A percentile compares a stretch with the other conserved stretches of the same genome.
These are phyloP conservation scores for Ceratobasidium sp. DNA, from an alignment of 1,284 basidiomycete genomes.

Conservation along the genomic window DNA sequence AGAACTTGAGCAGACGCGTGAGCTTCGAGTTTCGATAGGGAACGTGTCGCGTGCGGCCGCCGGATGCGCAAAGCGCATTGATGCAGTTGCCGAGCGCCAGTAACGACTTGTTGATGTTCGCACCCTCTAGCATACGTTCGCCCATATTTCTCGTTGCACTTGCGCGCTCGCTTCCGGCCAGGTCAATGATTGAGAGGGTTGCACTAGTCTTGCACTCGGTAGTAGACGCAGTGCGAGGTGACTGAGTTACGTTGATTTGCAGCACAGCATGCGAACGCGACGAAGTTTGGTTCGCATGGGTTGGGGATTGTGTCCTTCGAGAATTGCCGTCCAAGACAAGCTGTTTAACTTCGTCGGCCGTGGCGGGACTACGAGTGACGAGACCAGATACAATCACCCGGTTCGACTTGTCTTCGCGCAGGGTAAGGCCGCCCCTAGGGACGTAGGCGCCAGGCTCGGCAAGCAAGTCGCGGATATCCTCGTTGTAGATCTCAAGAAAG, in stretches of 20 bases:
- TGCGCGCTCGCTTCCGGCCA: constrained; percentile 95
- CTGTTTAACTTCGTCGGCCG: constrained; percentile 91
- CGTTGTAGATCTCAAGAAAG: constrained; percentile 98
- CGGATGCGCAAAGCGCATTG: constrained; percentile 93
- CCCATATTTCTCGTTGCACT: constrained; percentile 96
- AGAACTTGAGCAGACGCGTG: constrained; percentile 94
- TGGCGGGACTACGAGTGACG: constrained; percentile 79
- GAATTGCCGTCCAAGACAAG: constrained; percentile 90
- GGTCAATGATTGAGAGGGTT: constrained; percentile 94
- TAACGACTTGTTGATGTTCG: constrained; percentile 97
- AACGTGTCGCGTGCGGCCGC: constrained; percentile 85
- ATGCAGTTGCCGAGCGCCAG: constrained; percentile 96
- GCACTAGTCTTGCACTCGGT: constrained; percentile 86
- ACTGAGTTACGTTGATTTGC: constrained; percentile 90
- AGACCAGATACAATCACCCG: constrained; percentile 88
- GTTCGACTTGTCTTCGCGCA: constrained; percentile 88
- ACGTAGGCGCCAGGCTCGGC: constrained; percentile 74
- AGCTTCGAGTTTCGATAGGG: constrained; percentile 98
- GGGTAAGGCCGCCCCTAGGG: constrained; percentile 85
- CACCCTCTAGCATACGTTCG: constrained; percentile 96
- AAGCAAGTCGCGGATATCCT: constrained; percentile 96
- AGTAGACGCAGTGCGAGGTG: constrained; percentile 82
- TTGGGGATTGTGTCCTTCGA: constrained; percentile 90
- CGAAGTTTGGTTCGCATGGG: constrained; percentile 93
- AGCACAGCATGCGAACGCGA: constrained; percentile 97